phyloP scores from a whole-genome alignment of 1,139 yeast genomes.

The Candida albicans region DNA sequence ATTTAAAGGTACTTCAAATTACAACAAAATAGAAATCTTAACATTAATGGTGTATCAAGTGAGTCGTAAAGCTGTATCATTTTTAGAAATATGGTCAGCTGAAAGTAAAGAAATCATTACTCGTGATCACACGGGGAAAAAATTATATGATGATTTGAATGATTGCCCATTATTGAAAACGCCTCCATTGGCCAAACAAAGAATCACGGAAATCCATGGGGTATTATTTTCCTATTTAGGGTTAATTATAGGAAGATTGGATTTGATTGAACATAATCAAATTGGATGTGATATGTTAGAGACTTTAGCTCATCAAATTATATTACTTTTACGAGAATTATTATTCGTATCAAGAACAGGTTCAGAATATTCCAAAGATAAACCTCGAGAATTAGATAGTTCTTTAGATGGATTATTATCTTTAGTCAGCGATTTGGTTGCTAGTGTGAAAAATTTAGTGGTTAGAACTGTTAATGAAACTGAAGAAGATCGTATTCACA shows the following conservation, averaged over 20 bases:
- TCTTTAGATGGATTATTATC: slow-evolving; percentile 59
- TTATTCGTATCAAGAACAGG: slow-evolving; percentile 62
- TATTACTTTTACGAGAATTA: slow-evolving; percentile 61
- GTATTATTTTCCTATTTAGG: slow-evolving; percentile 72
- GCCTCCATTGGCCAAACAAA: slow-evolving; percentile 69
- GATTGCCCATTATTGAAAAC: slow-evolving; percentile 44
- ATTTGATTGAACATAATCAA: slow-evolving; percentile 70
- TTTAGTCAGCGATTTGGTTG: slow-evolving; percentile 63
- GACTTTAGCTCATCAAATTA: slow-evolving; percentile 65
- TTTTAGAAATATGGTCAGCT: slow-evolving; percentile 72
- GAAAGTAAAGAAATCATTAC: slow-evolving; percentile 50
- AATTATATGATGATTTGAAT: slow-evolving; percentile 36
- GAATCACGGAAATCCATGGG: slow-evolving; percentile 74
- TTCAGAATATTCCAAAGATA: slow-evolving; percentile 40
- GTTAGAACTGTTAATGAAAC: slow-evolving; percentile 50
- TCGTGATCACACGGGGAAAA: slow-evolving; percentile 21
- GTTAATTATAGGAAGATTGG: slow-evolving; percentile 68
- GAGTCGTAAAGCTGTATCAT: slow-evolving; percentile 66
- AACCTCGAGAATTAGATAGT: slow-evolving; percentile 50
- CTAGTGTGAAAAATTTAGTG: slow-evolving; percentile 63
- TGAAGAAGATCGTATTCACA: slow-evolving; percentile 23
- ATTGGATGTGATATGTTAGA: slow-evolving; percentile 69
- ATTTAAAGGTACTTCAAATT: slow-evolving; percentile 69
- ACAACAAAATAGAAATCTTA: slow-evolving; percentile 65
- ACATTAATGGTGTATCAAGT: slow-evolving; percentile 75